Evolutionary conservation across 2,329 filamentous ascomycete genomes (phyloP), one percentile per base, ranked within the genome.

Genomic region (Didymella sp.): DNA sequence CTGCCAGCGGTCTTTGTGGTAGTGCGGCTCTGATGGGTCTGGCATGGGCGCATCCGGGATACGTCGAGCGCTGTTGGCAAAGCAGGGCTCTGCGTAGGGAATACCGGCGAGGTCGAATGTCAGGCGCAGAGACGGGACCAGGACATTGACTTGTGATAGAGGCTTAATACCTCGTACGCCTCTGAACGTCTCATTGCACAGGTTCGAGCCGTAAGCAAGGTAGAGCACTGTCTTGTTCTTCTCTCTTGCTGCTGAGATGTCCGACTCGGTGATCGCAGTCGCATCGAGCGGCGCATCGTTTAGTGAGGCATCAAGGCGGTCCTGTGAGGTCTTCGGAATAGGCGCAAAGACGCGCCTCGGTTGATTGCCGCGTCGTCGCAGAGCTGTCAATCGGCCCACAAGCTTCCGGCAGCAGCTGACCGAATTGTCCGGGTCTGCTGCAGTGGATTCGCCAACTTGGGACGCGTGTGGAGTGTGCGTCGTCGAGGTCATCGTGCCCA

Each of bases 1-100:
- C 61, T 87, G 80, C 92, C 92, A 96, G 51, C 78, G 79, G 50
- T 84, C 79, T 67, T 85, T 84, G 66, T 84, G 79, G 62, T 84
- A 83, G 51, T 71, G 67, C 27, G 35, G 44, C 4, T 38, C 44
- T 17, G 54, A 42, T 40, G 17, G 76, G 74, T 27, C 76, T 72
- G 33, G 27, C 22, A 58, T 78, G 4, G 51, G 52, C 8, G 72
- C 58, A 2, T 72, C 58, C 12, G 68, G 56, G 1, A 47, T 82
- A 44, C 89, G 85, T 49, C 82, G 82, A 15, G 83, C 84, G 2
- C 89, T 89, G 69, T 96, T 96, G 55, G 92, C 92, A 74, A 98
- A 97, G 75, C 94, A 96, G 0, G 95, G 94, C 76, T 98, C 95
- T 12, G 78, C 72, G 78, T 98, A 98, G 0, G 95, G 91, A 0